Base-by-base conservation (phyloP, 257 asterid genomes). In the Solanum clarkiae region DNA sequence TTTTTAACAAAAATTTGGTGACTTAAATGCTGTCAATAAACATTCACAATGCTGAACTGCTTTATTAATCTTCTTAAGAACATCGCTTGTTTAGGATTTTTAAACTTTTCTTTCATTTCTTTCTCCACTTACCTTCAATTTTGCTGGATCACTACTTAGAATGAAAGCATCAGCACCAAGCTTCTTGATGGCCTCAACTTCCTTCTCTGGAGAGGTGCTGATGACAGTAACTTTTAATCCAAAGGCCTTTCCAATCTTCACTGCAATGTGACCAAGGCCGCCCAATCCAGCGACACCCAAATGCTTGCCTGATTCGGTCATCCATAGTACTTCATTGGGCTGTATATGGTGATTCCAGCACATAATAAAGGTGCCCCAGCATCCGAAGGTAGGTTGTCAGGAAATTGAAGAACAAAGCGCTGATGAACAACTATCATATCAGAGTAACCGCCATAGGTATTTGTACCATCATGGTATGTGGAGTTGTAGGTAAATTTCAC, bases 251-350 rank as follows among this genome's bases (percentile, higher is more conserved):
- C 92, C 97, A 32, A 94, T 71, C 81, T 94, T 93, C 22, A 94
- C 94, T 15, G 96, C 96, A 83, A 93, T 86, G 75, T 94, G 98
- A 81, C 96, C 98, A 56, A 93, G 92, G 5, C 98, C 96, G 24
- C 96, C 96, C 4, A 94, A 91, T 69, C 98, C 96, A 1, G 90
- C 92, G 42, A 94, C 91, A 1, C 98, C 98, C 81, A 94, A 85
- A 85, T 88, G 93, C 66, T 89, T 94, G 22, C 96, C 95, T 4
- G 92, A 89, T 87, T 94, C 91, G 10, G 82, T 83, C 91, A 94
- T 88, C 93, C 93, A 22, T 91, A 88, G 86, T 91, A 88, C 85
- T 88, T 92, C 96, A 93, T 90, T 4, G 96, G 95, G 88, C 93
- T 91, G 87, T 94, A 94, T 11, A 90, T 90, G 2, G 98, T 89